Conservation (phyloP, 371 early-diverging fungal genomes). For the Mortierella sp. region DNA sequence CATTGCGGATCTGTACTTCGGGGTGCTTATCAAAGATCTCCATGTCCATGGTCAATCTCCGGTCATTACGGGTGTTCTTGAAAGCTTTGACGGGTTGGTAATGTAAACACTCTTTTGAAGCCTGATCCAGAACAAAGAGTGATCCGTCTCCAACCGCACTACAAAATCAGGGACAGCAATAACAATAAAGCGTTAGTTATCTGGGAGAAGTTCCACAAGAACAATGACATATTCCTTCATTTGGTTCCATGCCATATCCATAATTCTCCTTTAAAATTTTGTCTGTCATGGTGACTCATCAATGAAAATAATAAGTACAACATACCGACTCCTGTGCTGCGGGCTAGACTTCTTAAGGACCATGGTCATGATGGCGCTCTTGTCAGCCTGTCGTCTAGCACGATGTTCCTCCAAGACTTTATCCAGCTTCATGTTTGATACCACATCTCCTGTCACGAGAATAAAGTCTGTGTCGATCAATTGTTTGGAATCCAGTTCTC, state of each 20-base stretch:
- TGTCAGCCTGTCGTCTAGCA: constrained; percentile 73
- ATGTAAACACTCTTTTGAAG: constrained; percentile 82
- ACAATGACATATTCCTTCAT: neutral
- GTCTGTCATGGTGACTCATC: constrained; percentile 30
- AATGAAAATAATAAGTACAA: neutral
- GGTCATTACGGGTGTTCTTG: constrained; percentile 65
- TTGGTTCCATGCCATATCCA: neutral
- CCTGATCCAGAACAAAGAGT: constrained; percentile 86
- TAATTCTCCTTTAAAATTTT: neutral
- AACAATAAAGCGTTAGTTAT: neutral
- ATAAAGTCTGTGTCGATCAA: constrained; percentile 91
- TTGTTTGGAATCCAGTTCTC: constrained; percentile 89
- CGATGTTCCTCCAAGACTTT: constrained; percentile 82
- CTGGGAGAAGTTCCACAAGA: neutral
- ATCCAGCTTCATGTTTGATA: constrained; percentile 90
- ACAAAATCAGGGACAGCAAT: constrained; percentile 1
- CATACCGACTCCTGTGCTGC: constrained; percentile 62
- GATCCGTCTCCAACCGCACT: constrained; percentile 82
- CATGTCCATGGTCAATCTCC: constrained; percentile 70
- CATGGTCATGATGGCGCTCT: constrained; percentile 96
- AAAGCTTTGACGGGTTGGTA: constrained; percentile 81
- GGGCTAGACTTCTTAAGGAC: constrained; percentile 58
- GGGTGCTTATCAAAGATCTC: constrained; percentile 75
- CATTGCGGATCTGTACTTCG: constrained; percentile 85
- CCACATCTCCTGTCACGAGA: constrained; percentile 90